Evolutionary conservation across 805 yeast species (phyloP), one percentile per base, ranked within the genome.

Genomic region (Candida dajiaensis): DNA sequence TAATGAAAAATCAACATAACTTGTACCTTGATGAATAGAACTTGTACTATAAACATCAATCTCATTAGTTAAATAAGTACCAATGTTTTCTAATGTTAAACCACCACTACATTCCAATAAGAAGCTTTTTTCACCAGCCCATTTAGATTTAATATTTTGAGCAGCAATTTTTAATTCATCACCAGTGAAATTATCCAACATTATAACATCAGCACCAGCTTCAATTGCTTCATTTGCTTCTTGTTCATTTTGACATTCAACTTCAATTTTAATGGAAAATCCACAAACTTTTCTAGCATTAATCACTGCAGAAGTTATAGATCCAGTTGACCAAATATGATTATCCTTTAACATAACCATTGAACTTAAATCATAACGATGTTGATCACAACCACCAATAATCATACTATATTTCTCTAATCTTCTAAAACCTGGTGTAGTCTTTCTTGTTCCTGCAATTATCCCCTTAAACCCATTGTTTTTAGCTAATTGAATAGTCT

Each of bases 301-400:
- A 29, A 67, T 56, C 8, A 92, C 92, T 1, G 98, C 97, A 41
- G 75, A 70, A 4, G 95, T 85, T 51, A 90, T 92, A 25, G 96
- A 88, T 0, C 97, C 97, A 2, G 95, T 86, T 4, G 96, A 82
- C 81, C 94, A 86, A 37, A 90, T 76, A 62, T 92, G 98, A 64
- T 90, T 90, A 61, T 90, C 98, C 65, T 90, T 90, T 56, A 90
- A 76, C 98, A 92, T 90, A 2, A 92, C 90, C 98, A 90, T 90
- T 2, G 94, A 78, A 40, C 94, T 83, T 47, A 90, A 76, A 62
- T 92, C 97, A 61, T 88, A 88, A 52, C 98, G 74, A 65, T 90
- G 98, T 46, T 94, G 77, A 62, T 90, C 98, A 46, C 88, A 85
- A 3, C 97, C 97, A 28, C 97, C 98, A 10, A 90, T 95, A 28